Evolutionary conservation across 208 protist species (phyloP).

Genomic region (Leishmania tarentolae): DNA sequence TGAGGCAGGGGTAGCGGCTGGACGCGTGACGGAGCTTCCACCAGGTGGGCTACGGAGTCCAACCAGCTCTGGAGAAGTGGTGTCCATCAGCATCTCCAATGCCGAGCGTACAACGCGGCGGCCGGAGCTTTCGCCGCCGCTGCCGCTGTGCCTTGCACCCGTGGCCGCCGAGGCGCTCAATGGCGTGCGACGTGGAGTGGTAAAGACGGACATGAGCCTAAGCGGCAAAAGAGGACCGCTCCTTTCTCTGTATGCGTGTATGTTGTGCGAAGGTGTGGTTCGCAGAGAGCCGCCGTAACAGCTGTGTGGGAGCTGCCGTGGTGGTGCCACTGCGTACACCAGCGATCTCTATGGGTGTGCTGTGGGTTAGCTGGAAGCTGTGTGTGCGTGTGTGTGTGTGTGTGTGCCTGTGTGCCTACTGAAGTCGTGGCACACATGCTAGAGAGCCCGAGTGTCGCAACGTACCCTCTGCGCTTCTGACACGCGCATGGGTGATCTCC

Average conservation of each 20-base stretch:
- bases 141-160: slow-evolving; percentile 3
- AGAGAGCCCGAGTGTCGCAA: not conserved
- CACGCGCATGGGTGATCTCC: not conserved
- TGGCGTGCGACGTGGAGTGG: slow-evolving; percentile 27
- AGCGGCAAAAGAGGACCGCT: too few relatives aligned
- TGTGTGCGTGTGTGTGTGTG: not conserved
- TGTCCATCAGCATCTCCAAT: slow-evolving; percentile 65
- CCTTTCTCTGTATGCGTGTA: not conserved
- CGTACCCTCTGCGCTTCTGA: not conserved
- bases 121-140: slow-evolving; percentile 32
- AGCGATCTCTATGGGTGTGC: not conserved
- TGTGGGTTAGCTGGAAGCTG: not conserved
- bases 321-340: not conserved
- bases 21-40: not conserved
- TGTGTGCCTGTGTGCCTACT: not conserved
- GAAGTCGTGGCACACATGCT: not conserved
- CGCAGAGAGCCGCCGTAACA: not conserved
- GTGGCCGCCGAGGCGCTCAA: not conserved
- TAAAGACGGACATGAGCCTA: slow-evolving; percentile 30
- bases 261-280: not conserved
- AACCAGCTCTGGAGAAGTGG: slow-evolving; percentile 51
- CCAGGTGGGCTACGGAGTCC: not conserved
- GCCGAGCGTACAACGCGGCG: slow-evolving; percentile 76
- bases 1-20: not conserved
- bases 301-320: not conserved